A percentile compares a stretch with the other conserved stretches of the same genome.
These are phyloP conservation scores for Rhizopogon roseolus DNA, from an alignment of 768 basidiomycete species.

Conservation along the genomic window DNA sequence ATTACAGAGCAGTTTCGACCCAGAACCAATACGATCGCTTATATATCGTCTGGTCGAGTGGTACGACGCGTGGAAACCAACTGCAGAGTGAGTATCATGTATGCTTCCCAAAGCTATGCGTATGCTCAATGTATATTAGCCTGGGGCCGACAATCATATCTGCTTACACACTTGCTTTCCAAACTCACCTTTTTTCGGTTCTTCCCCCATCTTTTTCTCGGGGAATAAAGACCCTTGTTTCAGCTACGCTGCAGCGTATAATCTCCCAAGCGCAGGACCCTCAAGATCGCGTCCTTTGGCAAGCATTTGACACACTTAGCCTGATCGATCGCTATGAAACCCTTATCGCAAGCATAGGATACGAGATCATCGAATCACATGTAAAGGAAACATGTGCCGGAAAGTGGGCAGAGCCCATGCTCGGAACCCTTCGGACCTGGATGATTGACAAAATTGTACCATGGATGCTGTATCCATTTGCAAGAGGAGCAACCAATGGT, in stretches of 20 bases:
- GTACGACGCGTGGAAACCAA: conserved; percentile 74
- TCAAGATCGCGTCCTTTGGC: conserved; percentile 42
- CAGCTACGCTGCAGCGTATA: conserved; percentile 42
- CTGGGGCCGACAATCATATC: conserved; percentile 55
- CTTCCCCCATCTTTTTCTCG: conserved; percentile 64
- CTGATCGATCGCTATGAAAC: conserved; percentile 81
- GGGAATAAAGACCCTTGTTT: conserved; percentile 65
- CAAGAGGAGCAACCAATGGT: conserved; percentile 57
- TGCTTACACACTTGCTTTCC: conserved; percentile 65
- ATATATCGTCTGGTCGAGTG: conserved; percentile 61
- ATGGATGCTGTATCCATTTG: conserved; percentile 84
- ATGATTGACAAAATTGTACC: conserved; percentile 76
- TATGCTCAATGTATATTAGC: conserved; percentile 29
- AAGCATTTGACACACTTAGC: conserved; percentile 63
- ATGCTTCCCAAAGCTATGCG: not conserved
- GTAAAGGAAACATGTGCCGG: conserved; percentile 62
- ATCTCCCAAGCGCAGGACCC: conserved; percentile 21
- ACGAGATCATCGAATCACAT: conserved; percentile 77
- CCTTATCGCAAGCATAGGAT: conserved; percentile 78
- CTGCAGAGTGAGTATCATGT: conserved; percentile 46
- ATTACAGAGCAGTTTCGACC: conserved; percentile 40
- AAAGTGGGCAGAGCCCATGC: conserved; percentile 64
- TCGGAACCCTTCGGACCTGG: conserved; percentile 64
- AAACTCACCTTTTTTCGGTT: conserved; percentile 67
- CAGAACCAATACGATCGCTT: conserved; percentile 47